Evolutionary conservation across 208 protist species (phyloP).

Genomic region (Acanthamoeba castellanii): DNA sequence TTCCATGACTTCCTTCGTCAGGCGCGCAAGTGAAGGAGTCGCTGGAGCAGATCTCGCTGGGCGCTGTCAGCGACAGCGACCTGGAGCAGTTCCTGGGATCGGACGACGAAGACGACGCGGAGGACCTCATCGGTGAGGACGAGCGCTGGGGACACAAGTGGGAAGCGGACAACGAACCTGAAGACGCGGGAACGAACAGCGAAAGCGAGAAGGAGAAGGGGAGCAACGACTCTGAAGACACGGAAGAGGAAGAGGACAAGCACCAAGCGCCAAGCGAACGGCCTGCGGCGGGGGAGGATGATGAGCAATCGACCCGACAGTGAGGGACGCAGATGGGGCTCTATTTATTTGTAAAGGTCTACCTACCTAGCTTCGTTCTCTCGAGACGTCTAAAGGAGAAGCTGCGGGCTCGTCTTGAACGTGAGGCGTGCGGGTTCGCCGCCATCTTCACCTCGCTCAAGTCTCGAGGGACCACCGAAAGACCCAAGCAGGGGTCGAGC

Average conservation of each 20-base stretch:
- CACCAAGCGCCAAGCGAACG: neutral
- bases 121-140: neutral
- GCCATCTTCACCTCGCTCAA: neutral
- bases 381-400: neutral
- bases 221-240: neutral
- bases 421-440: neutral
- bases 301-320: too few species aligned
- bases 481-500: too few species aligned
- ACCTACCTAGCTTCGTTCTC: neutral
- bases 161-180: neutral
- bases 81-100: slow-evolving; percentile 64
- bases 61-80: neutral
- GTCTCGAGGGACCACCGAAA: too few species aligned
- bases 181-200: neutral
- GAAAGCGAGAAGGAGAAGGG: neutral
- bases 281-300: too few species aligned
- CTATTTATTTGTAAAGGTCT: neutral
- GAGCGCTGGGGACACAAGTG: neutral
- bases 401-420: slow-evolving; percentile 36
- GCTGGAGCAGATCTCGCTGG: slow-evolving; percentile 47
- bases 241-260: neutral
- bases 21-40: slow-evolving; percentile 50
- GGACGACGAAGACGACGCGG: slow-evolving; percentile 54
- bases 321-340: too few species aligned
- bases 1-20: neutral